Evolutionary conservation across 129 eudicot species (phyloP).

Genomic region (Centaurea solstitialis): DNA sequence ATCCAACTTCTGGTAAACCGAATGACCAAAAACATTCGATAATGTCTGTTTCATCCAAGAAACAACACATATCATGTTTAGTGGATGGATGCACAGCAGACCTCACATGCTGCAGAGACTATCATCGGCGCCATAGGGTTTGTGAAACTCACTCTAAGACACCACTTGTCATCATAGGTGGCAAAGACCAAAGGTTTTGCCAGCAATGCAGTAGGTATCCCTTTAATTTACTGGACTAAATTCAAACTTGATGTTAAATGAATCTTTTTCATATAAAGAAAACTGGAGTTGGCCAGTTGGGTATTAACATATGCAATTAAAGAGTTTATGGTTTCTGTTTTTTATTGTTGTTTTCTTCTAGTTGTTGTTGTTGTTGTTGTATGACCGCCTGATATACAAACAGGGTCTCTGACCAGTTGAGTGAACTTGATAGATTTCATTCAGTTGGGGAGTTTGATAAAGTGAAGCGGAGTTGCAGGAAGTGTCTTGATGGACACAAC

Average conservation of each 20-base stretch:
- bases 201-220: conserved; percentile 66
- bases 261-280: too few relatives aligned
- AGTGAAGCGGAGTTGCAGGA: conserved; percentile 53
- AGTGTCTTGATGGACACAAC: conserved; percentile 58
- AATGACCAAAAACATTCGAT: conserved; percentile 21
- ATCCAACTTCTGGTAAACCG: conserved; percentile 12
- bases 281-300: too few relatives aligned
- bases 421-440: conserved; percentile 40
- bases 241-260: too few relatives aligned
- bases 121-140: conserved; percentile 62
- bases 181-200: conserved; percentile 57
- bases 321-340: too few relatives aligned
- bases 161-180: conserved; percentile 41
- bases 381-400: background rate
- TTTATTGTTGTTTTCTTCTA: too few relatives aligned
- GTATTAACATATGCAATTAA: too few relatives aligned
- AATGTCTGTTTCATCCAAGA: conserved; percentile 28
- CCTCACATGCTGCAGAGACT: conserved; percentile 38
- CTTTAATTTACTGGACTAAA: background rate
- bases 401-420: background rate
- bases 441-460: conserved; percentile 54
- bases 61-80: conserved; percentile 31
- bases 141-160: conserved; percentile 60
- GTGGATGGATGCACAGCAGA: too few relatives aligned
- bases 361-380: too few relatives aligned